These are phyloP conservation scores for Raffaelea arxii DNA, from an alignment of 2,329 filamentous ascomycete genomes.

Conservation along the genomic window DNA sequence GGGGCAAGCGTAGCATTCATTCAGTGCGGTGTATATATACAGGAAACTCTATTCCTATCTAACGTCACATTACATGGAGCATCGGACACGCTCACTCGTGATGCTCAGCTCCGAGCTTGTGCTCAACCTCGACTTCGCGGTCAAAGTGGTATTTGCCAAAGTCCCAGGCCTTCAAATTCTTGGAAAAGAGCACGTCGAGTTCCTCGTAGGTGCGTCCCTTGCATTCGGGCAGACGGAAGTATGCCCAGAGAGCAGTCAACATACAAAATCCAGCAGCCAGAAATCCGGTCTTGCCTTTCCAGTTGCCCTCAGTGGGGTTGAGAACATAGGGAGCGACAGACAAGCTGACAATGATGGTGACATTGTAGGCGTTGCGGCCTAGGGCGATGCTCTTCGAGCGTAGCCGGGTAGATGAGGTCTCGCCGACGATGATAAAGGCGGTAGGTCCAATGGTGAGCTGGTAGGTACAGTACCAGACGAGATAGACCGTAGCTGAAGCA, in stretches of 20 bases:
- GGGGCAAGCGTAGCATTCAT: no score
- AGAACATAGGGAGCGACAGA: slow-evolving; percentile 23
- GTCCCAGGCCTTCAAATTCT: slow-evolving; percentile 27
- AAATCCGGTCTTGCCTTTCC: slow-evolving; percentile 37
- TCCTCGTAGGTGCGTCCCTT: slow-evolving; percentile 41
- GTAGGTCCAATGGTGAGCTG: slow-evolving; percentile 28
- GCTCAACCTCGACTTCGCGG: not conserved
- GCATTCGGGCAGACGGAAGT: slow-evolving; percentile 40
- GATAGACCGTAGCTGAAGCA: slow-evolving; percentile 7
- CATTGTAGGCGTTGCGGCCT: slow-evolving; percentile 20
- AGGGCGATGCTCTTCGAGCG: slow-evolving; percentile 23
- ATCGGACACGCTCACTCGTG: no score
- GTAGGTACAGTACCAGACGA: slow-evolving; percentile 12
- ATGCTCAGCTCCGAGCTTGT: not conserved
- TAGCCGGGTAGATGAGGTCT: slow-evolving; percentile 23
- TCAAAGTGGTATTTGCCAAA: slow-evolving; percentile 4
- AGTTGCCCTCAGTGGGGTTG: slow-evolving; percentile 32
- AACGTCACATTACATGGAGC: no score
- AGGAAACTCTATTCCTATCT: no score
- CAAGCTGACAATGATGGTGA: slow-evolving; percentile 16
- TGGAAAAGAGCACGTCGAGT: slow-evolving; percentile 45
- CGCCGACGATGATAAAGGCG: slow-evolving; percentile 22
- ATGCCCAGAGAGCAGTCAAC: slow-evolving; percentile 37
- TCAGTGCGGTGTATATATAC: no score
- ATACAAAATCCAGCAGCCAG: slow-evolving; percentile 35